phyloP scores from a whole-genome alignment of 495 filamentous ascomycete species.

The Lasiosphaeriaceae sp. region DNA sequence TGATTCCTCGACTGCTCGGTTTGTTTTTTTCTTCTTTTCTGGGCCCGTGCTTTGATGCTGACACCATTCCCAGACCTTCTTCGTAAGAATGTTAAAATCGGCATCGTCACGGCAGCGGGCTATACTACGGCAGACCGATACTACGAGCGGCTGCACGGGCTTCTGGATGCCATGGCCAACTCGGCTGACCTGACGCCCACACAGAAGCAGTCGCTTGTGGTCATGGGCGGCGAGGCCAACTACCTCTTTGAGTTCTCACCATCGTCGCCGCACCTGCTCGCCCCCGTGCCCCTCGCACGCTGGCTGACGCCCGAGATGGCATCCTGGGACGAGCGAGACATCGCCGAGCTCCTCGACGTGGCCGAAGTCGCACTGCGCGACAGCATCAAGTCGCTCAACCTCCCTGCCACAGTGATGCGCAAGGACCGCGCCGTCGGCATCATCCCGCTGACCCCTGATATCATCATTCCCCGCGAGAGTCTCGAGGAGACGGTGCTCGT shows the following conservation, averaged over 20 bases:
- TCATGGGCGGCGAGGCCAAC: constrained; percentile 85
- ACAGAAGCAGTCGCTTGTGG: constrained; percentile 73
- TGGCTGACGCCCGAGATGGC: constrained; percentile 90
- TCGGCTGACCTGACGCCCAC: constrained; percentile 51
- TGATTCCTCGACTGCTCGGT: constrained; percentile 72
- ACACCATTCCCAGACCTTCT: constrained; percentile 39
- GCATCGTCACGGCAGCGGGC: constrained; percentile 94
- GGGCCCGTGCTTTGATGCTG: background rate
- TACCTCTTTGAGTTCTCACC: constrained; percentile 76
- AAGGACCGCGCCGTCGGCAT: constrained; percentile 96
- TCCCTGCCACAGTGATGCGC: constrained; percentile 73
- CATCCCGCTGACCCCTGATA: constrained; percentile 53
- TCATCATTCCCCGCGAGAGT: constrained; percentile 77
- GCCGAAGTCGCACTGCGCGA: constrained; percentile 80
- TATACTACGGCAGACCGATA: constrained; percentile 86
- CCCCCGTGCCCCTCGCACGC: constrained; percentile 59
- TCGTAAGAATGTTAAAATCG: constrained; percentile 65
- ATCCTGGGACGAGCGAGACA: constrained; percentile 75
- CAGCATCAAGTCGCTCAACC: constrained; percentile 68
- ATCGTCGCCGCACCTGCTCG: constrained; percentile 49
- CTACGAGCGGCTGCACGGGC: constrained; percentile 75
- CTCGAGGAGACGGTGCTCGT: constrained; percentile 95
- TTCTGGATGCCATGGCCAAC: constrained; percentile 76
- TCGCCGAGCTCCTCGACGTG: constrained; percentile 73
- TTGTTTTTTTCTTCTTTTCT: background rate